Evolutionary conservation across 352 stramenopile species (phyloP), one percentile per base, ranked within the genome.

Genomic region (Pythium periplocum): DNA sequence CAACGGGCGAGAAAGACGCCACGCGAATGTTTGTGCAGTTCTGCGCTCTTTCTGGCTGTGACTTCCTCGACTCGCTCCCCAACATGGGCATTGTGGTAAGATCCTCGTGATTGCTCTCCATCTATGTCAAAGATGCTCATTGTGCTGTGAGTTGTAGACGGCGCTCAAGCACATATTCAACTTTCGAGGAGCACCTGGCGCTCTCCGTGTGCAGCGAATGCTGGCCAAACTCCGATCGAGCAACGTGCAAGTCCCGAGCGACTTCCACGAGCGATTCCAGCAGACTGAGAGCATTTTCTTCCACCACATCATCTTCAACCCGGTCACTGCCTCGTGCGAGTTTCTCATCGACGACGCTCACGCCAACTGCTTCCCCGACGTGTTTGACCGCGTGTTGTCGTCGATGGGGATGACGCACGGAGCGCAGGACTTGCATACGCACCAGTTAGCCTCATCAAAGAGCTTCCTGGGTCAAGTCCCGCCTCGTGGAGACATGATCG

Each of bases 1-100:
- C 75, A 11, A 75, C 71, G 3, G 73, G 73, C 4, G 71, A 83
- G 10, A 79, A 83, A 51, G 66, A 84, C 6, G 59, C 77, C 32
- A 79, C 72, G 5, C 74, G 81, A 11, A 90, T 89, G 78, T 86
- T 91, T 59, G 75, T 91, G n/a, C 81, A 91, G 62, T 75, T 80
- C 35, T 91, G 81, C 50, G 69, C 83, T 5, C 48, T 91, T 10
- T 73, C 81, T 35, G 81, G 81, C 31, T 91, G 78, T 26, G 81
- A 91, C 41, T 91, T 90, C 53, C 64, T 91, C 33, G 75, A 86
- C 49, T 89, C 78, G 33, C 62, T 91, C 30, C 81, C 78, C n/a
- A 85, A 87, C 50, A 76, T 89, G 47, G 78, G 81, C 8, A 69
- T 87, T 58, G 72, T 83, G 32, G 81, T 91, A 81, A 54, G 75